Base-by-base conservation (phyloP, 805 yeast species). In the Cyberlindnera sargentensis region DNA sequence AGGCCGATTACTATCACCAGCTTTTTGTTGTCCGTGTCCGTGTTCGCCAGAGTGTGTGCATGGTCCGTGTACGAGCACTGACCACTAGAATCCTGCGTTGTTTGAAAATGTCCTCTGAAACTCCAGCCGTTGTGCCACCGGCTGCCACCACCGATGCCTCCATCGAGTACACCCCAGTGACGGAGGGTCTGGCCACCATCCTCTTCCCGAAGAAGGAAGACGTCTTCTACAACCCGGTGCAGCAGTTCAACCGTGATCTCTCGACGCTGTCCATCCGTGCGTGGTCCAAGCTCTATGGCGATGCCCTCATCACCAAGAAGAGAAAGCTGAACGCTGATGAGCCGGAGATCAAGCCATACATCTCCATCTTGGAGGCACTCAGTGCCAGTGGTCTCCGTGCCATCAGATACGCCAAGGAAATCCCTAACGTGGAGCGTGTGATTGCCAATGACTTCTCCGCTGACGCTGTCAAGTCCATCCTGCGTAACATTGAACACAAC, bases 361-460 rank as follows among this genome's bases (percentile, higher is more conserved):
- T 88, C 36, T 75, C 78, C 28, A 80, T 93, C 10, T 63, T 91
- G 35, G 99, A 93, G 57, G 98, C 96, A 0, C 69, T 93, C 9
- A 83, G 95, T 36, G 99, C 99, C 1, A 84, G 98, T 2, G 99
- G 99, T 0, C 70, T 93, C 34, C 75, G 99, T 42, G 95, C 98
- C 3, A 82, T 93, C 41, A 71, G 99, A 46, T 93, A 93, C 57
- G 96, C 90, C 23, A 84, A 84, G 50, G 99, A 93, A 62, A 78
- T 93, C 37, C 95, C 96, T 3, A 65, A 75, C 15, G 84, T 84
- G 3, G 72, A 78, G 46, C 71, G 71, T 24, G 78, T 93, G 23
- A 72, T 90, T 3, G 99, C 99, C 28, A 93, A 93, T 64, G 99
- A 93, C 63, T 70, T 93, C 50, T 72, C 88, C 33, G 78, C 80